Evolutionary conservation across 2,329 filamentous ascomycete species (phyloP).

Genomic region (Escovopsis sp.): DNA sequence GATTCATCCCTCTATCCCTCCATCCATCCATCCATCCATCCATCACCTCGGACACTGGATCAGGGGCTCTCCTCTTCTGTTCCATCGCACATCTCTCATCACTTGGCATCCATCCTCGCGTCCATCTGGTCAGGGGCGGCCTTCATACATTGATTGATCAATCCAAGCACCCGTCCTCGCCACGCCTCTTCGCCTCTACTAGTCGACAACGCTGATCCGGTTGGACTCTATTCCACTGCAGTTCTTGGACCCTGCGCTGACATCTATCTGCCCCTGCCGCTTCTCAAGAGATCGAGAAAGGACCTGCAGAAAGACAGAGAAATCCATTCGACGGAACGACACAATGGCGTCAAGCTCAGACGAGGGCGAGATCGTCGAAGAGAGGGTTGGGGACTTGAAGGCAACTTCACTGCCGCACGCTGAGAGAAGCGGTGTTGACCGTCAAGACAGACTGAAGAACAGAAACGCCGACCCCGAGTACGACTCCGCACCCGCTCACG

Average conservation of each 20-base stretch:
- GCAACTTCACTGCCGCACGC: slow-evolving; percentile 71
- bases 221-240: slow-evolving; percentile 24
- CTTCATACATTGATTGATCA: neutral
- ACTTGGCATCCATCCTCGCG: no score
- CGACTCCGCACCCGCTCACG: slow-evolving; percentile 29
- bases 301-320: slow-evolving; percentile 2
- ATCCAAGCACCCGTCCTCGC: neutral
- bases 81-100: no score
- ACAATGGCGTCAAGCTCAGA: slow-evolving; percentile 49
- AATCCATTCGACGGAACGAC: no score
- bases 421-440: slow-evolving; percentile 80
- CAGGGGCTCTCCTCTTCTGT: no score
- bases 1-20: neutral
- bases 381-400: slow-evolving; percentile 52
- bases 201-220: slow-evolving; percentile 22
- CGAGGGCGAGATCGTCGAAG: slow-evolving; percentile 77
- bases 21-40: neutral
- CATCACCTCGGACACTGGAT: no score
- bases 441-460: slow-evolving; percentile 65
- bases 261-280: slow-evolving; percentile 13
- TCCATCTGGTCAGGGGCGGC: no score
- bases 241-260: slow-evolving; percentile 21
- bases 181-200: slow-evolving; percentile 13
- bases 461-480: slow-evolving; percentile 44
- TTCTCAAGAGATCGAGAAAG: slow-evolving; percentile 11